Evolutionary conservation across 495 filamentous ascomycete species (phyloP).

Genomic region (Aspergillus mulundensis): DNA sequence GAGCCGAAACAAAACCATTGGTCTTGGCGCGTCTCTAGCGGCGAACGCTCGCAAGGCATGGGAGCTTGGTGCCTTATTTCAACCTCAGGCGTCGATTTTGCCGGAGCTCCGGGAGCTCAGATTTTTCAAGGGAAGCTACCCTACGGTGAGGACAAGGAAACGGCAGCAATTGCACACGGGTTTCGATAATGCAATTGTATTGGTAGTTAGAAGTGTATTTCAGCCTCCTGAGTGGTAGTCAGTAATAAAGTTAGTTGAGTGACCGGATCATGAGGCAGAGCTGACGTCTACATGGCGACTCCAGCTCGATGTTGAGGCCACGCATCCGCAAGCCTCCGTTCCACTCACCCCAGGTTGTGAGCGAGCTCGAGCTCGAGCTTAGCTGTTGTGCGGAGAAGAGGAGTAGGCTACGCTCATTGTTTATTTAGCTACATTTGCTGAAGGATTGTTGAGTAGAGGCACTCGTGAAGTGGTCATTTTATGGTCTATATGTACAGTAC

Average conservation of each 20-base stretch:
- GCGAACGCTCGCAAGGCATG: not conserved
- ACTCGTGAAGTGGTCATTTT: conserved; percentile 28
- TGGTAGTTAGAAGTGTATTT: too few relatives aligned
- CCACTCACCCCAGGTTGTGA: not conserved
- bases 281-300: conserved; percentile 6
- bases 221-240: not conserved
- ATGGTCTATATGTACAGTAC: conserved; percentile 51
- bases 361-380: not conserved
- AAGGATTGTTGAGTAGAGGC: not conserved
- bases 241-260: not conserved
- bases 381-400: not conserved
- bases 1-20: not conserved
- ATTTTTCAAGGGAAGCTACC: conserved; percentile 1
- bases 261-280: not conserved
- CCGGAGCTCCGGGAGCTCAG: conserved; percentile 7
- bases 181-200: too few relatives aligned
- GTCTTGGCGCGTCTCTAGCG: not conserved
- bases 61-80: not conserved
- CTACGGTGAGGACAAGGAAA: not conserved
- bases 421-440: not conserved
- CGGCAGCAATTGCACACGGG: too few relatives aligned
- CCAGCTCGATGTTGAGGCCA: not conserved
- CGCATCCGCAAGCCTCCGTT: not conserved
- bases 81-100: not conserved
- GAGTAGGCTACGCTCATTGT: not conserved